Evolutionary conservation across 2,329 filamentous ascomycete species (phyloP), one percentile per base, ranked within the genome.

Genomic region (Chaetomium globosum): DNA sequence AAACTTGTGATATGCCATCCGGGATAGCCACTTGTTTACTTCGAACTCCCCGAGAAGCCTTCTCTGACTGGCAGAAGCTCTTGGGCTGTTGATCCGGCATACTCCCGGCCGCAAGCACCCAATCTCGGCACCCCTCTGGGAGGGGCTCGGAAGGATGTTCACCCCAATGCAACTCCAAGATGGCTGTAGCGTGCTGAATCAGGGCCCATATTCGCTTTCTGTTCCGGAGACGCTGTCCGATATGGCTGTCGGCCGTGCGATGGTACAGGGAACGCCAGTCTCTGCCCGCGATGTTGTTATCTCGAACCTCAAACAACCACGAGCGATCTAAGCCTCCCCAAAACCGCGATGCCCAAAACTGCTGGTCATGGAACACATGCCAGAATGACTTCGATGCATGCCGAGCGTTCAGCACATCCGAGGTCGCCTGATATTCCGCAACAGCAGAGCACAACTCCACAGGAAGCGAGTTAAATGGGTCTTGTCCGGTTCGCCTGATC

Each of bases 321-420:
- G 51, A 55, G 16, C 59, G 59, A 16, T 61, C 59, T 12, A 19
- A 31, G 23, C 1, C n/a, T 26, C 30, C 51, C 23, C 21, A 19
- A 26, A 61, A 61, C 26, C 59, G 59, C 4, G 59, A 61, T 7
- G 39, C 59, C 51, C 59, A 61, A 10, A 61, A 61, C 51, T 61
- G 59, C n/a, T 55, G 51, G 26, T 51, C 54, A 10, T 46, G 4
- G 9, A 54, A 61, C 23, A 54, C 5, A 13, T 31, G 33, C 59
- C 59, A 61, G 31, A 61, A 61, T 16, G 49, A 43, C 9, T 26
- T 49, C 9, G 59, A 61, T 3, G 59, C 33, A 13, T 21, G 51
- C 3, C 59, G 59, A 49, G 51, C 49, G 51, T 61, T 61, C 23
- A 61, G 33, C 9, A 16, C 58, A n/a, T 60, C 58, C 4, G 7